Evolutionary conservation across 2,329 filamentous ascomycete species (phyloP).

Genomic region (Arthroderma sp.): DNA sequence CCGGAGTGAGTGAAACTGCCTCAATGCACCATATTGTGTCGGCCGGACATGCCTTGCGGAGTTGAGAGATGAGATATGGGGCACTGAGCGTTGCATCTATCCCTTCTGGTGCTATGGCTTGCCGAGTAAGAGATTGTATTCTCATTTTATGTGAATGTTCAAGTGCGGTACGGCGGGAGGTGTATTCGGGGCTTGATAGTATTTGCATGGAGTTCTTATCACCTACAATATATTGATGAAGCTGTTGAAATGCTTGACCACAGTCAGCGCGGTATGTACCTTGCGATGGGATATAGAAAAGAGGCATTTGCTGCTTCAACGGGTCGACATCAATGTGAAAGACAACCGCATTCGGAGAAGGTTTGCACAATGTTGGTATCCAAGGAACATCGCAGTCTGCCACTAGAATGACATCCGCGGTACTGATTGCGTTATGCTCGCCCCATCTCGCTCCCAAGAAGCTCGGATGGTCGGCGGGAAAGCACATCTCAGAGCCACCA

Average conservation of each 20-base stretch:
- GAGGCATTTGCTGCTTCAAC: conserved; percentile 58
- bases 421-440: conserved; percentile 56
- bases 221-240: conserved; percentile 47
- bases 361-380: conserved; percentile 65
- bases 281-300: conserved; percentile 56
- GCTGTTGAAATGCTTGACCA: conserved; percentile 52
- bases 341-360: conserved; percentile 43
- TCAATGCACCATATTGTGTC: conserved; percentile 67
- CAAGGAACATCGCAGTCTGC: conserved; percentile 86
- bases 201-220: conserved; percentile 32
- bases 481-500: conserved; percentile 40
- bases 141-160: conserved; percentile 45
- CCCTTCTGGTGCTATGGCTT: conserved; percentile 42
- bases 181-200: conserved; percentile 28
- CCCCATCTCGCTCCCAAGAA: conserved; percentile 63
- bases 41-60: conserved; percentile 44
- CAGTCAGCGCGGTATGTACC: conserved; percentile 55
- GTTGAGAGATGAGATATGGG: conserved; percentile 42
- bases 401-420: conserved; percentile 73
- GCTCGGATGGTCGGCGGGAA: conserved; percentile 35
- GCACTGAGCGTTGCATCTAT: conserved; percentile 50
- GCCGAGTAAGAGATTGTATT: conserved; percentile 45
- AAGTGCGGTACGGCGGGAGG: conserved; percentile 41
- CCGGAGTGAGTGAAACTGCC: conserved; percentile 57
- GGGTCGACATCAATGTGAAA: conserved; percentile 55